Base-by-base conservation (phyloP, 176 grass and related monocot species). In the Hyparrhenia diplandra region DNA sequence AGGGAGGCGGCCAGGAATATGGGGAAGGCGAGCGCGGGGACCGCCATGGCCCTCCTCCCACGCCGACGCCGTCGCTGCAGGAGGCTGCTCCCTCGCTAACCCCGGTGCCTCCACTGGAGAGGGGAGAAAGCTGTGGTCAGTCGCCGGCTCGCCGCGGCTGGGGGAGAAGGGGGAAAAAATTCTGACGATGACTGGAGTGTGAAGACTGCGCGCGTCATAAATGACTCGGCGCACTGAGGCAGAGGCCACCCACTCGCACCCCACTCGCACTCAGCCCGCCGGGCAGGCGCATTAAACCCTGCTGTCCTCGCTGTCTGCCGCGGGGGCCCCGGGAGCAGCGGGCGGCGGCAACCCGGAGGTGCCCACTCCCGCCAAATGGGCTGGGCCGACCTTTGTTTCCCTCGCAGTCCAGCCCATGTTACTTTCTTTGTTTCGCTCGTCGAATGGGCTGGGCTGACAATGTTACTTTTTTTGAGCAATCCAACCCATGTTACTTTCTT, bases 141-240 rank as follows among this genome's bases (percentile, higher is more conserved):
- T 51, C 45, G 23, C 58, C 58, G 11, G 17, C 20, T n/a, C 45
- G 23, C 58, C 58, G 11, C 25, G 23, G 17, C 20, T n/a, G 29
- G 29, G 13, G 42, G 14, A 20, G 8, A 0, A 30, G 5, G 8
- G 0, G 1, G 5, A 25, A 13, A 10, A 61, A 28, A 61, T 27
- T 28, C 12, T 63, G 60, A 63, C 24, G 60, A 63, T 30, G 45
- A 80, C 59, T 49, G 72, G 23, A 13, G 63, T 18, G 24, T 13
- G 18, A 21, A 24, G 43, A 67, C 62, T 54, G 75, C 21, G 78
- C 45, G 78, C 46, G 46, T 69, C 78, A 40, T 80, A 28, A 80
- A 80, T 39, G 64, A 37, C n/a, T n/a, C 32, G 46, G 17, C 32
- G 10, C n/a, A n/a, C n/a, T n/a, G 21, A n/a, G n/a, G n/a, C n/a